phyloP scores from a whole-genome alignment of 1,284 basidiomycete genomes.

The Porodaedalea pini region DNA sequence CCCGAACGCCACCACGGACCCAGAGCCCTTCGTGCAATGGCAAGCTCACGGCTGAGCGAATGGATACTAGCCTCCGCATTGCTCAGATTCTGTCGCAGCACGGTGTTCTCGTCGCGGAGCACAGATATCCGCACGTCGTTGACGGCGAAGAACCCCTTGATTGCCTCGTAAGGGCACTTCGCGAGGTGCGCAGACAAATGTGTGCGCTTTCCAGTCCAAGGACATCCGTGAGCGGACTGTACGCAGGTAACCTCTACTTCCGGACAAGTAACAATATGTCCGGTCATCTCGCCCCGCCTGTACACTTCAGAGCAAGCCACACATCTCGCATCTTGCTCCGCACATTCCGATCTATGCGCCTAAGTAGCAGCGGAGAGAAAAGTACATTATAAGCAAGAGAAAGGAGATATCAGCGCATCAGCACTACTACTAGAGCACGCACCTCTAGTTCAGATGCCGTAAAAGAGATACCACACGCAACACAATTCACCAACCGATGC shows the following conservation, averaged over 20 bases:
- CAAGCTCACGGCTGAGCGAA: slow-evolving; percentile 49
- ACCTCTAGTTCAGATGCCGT: slow-evolving; percentile 36
- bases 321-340: slow-evolving; percentile 36
- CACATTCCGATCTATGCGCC: slow-evolving; percentile 39
- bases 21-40: slow-evolving; percentile 45
- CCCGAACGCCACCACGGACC: slow-evolving; percentile 61
- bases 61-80: slow-evolving; percentile 50
- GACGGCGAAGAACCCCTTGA: slow-evolving; percentile 56
- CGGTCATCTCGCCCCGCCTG: slow-evolving; percentile 31
- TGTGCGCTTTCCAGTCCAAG: slow-evolving; percentile 46
- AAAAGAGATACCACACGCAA: slow-evolving; percentile 35
- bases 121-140: slow-evolving; percentile 42
- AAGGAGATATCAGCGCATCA: neutral
- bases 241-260: slow-evolving; percentile 42
- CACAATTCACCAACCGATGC: slow-evolving; percentile 35
- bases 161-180: slow-evolving; percentile 57
- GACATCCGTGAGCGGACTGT: slow-evolving; percentile 52
- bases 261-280: slow-evolving; percentile 40
- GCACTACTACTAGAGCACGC: slow-evolving; percentile 21
- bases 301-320: slow-evolving; percentile 38
- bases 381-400: neutral
- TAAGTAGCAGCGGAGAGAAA: slow-evolving; percentile 23
- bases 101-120: slow-evolving; percentile 57
- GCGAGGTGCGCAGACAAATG: slow-evolving; percentile 41
- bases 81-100: slow-evolving; percentile 50